A percentile compares a stretch with the other conserved stretches of the same genome.
Evolutionary conservation across 129 eudicot genomes (phyloP).

Genomic region (Gnaphalium uliginosum): DNA sequence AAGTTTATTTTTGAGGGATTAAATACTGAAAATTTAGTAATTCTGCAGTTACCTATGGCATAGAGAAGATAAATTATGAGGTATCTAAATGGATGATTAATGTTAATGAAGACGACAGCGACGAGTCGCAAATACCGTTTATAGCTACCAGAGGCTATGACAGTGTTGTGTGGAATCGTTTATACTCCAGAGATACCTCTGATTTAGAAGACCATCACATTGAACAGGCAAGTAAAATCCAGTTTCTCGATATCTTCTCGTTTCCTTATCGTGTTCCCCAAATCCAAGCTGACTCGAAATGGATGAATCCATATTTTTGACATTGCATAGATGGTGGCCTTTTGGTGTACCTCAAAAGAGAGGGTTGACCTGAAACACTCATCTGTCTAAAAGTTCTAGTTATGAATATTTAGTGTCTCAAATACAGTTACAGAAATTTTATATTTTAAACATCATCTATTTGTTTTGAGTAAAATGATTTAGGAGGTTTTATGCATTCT

Average conservation of each 20-base stretch:
- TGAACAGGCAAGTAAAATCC: constrained; percentile 49
- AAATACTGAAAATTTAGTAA: constrained; percentile 20
- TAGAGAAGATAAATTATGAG: constrained; percentile 85
- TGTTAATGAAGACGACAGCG: constrained; percentile 37
- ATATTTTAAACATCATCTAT: neutral
- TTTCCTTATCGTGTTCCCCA: neutral
- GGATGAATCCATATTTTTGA: neutral
- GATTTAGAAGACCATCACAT: constrained; percentile 66
- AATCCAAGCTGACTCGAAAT: neutral
- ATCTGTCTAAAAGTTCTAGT: neutral
- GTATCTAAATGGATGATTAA: constrained; percentile 90
- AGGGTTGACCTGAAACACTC: neutral
- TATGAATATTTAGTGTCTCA: neutral
- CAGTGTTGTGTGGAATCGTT: constrained; percentile 97
- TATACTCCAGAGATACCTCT: constrained; percentile 77
- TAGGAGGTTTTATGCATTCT: neutral
- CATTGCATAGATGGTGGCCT: neutral
- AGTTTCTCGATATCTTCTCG: neutral
- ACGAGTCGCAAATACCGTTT: constrained; percentile 57
- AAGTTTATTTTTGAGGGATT: neutral
- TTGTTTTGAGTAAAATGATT: neutral
- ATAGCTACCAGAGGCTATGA: constrained; percentile 92
- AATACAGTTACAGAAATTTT: neutral
- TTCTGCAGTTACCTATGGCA: constrained; percentile 79
- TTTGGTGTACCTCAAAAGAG: neutral